Percentiles rank a stretch among this genome's conserved stretches.
Conservation (phyloP, 75 land plant species). For the Ceratopteris richardii region DNA sequence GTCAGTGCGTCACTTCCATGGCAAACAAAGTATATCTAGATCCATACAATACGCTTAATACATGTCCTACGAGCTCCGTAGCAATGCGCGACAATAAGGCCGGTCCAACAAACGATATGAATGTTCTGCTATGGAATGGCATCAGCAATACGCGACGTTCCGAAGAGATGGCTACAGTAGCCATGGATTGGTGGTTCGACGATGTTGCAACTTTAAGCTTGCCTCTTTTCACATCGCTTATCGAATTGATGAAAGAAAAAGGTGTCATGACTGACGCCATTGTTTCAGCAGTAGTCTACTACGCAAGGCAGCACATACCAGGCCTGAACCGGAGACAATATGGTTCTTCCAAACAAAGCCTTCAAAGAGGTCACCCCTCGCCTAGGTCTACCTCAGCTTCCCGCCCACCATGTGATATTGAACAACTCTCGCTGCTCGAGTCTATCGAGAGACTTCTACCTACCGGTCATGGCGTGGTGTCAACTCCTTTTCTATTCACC, state of each 20-base stretch:
- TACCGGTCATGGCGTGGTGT: conserved; percentile 15
- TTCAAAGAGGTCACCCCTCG: too few relatives aligned
- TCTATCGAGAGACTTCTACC: conserved; percentile 49
- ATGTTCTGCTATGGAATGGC: conserved; percentile 9
- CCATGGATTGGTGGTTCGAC: conserved; percentile 19
- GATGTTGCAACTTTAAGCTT: conserved; percentile 17
- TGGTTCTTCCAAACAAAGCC: too few relatives aligned
- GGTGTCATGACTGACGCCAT: conserved; percentile 9
- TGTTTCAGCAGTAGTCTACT: conserved; percentile 17
- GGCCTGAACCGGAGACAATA: conserved; percentile 21
- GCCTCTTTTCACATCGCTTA: conserved; percentile 12
- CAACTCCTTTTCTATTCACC: conserved; percentile 44
- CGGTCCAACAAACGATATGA: too few relatives aligned
- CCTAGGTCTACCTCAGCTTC: background rate
- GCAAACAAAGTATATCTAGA: conserved; percentile 21
- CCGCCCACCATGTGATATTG: conserved; percentile 25
- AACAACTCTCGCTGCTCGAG: conserved; percentile 58
- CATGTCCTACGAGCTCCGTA: too few relatives aligned
- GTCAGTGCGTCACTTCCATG: conserved; percentile 20
- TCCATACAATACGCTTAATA: conserved; percentile 1
- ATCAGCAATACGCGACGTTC: conserved; percentile 8
- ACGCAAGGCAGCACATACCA: conserved; percentile 22
- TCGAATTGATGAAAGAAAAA: conserved; percentile 19
- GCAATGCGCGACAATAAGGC: too few relatives aligned
- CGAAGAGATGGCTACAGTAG: conserved; percentile 10